phyloP scores from a whole-genome alignment of 2,329 filamentous ascomycete species.

The Myriangium duriaei region DNA sequence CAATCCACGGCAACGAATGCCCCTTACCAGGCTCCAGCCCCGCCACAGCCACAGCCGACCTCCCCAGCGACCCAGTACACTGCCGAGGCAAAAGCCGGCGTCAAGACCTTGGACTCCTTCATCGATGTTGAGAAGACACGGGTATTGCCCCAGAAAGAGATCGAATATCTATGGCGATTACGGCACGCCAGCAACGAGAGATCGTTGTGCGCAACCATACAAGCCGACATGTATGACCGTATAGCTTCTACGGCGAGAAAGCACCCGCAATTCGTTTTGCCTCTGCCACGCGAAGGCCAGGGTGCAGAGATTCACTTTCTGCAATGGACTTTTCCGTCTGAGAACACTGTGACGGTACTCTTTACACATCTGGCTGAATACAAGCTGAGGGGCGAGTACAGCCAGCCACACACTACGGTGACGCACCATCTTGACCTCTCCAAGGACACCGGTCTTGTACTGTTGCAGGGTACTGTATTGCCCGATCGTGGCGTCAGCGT shows the following conservation, averaged over 20 bases:
- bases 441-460: conserved; percentile 60
- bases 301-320: conserved; percentile 92
- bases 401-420: conserved; percentile 82
- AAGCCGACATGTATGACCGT: conserved; percentile 56
- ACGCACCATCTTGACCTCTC: conserved; percentile 81
- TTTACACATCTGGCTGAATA: conserved; percentile 93
- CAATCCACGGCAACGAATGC: conserved; percentile 18
- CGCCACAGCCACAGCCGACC: conserved; percentile 21
- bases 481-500: conserved; percentile 64
- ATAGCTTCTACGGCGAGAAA: conserved; percentile 59
- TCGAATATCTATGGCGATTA: conserved; percentile 80
- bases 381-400: conserved; percentile 80
- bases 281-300: conserved; percentile 53
- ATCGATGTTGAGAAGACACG: conserved; percentile 71
- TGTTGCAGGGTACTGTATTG: conserved; percentile 73
- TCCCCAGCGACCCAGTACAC: conserved; percentile 19
- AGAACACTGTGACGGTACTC: conserved; percentile 49
- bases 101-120: conserved; percentile 55
- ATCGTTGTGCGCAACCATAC: conserved; percentile 75
- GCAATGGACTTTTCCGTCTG: conserved; percentile 84
- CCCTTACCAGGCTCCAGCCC: conserved; percentile 25
- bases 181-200: conserved; percentile 62
- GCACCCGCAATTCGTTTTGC: conserved; percentile 83
- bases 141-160: conserved; percentile 62
- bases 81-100: conserved; percentile 31